phyloP scores from a whole-genome alignment of 2,329 filamentous ascomycete genomes.

The Ambrosiella xylebori region DNA sequence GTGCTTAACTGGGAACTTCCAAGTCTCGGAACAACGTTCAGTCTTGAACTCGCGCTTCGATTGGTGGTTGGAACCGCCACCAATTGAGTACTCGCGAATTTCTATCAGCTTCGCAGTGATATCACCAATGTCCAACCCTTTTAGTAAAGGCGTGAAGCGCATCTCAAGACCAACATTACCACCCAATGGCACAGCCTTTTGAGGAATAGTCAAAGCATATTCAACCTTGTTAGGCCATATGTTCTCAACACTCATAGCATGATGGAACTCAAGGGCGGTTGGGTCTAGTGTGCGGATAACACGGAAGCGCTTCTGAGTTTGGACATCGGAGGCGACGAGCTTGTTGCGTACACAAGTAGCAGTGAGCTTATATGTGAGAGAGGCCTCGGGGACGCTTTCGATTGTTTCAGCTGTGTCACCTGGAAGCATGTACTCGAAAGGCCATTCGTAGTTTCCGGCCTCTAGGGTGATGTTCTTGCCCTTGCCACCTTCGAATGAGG shows the following conservation, averaged over 20 bases:
- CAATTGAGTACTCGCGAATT: constrained; percentile 47
- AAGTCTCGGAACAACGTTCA: constrained; percentile 45
- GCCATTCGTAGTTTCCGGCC: constrained; percentile 69
- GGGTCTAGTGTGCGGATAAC: constrained; percentile 64
- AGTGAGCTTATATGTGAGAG: constrained; percentile 79
- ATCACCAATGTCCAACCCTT: constrained; percentile 71
- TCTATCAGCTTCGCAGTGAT: constrained; percentile 71
- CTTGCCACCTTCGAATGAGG: constrained; percentile 41
- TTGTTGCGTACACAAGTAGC: constrained; percentile 77
- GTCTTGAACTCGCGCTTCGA: constrained; percentile 41
- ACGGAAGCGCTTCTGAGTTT: constrained; percentile 60
- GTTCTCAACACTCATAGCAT: constrained; percentile 92
- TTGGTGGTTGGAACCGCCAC: constrained; percentile 25
- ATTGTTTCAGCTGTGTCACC: constrained; percentile 69
- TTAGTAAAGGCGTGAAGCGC: constrained; percentile 71
- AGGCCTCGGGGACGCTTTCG: constrained; percentile 72
- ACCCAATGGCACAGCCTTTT: constrained; percentile 87
- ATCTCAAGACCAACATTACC: constrained; percentile 74
- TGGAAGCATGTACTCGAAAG: constrained; percentile 57
- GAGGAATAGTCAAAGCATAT: constrained; percentile 84
- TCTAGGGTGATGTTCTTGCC: constrained; percentile 42
- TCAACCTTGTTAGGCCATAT: constrained; percentile 96
- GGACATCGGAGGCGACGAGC: constrained; percentile 63
- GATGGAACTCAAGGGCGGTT: constrained; percentile 57
- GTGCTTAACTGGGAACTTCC: constrained; percentile 36